These are phyloP conservation scores for Nasturtium officinale DNA, from an alignment of 345 rosid species.

Conservation along the genomic window DNA sequence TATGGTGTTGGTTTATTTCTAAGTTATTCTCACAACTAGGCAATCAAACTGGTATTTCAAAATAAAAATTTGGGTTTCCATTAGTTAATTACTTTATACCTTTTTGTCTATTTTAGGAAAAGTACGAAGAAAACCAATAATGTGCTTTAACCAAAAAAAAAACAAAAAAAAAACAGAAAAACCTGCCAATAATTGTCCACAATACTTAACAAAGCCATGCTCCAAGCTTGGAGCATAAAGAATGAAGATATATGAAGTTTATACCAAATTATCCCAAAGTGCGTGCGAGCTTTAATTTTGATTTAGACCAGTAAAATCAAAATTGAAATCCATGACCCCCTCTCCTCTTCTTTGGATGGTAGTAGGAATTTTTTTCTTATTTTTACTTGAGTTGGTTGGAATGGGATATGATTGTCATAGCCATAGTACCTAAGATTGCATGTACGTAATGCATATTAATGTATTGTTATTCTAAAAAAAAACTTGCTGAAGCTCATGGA, in stretches of 20 bases:
- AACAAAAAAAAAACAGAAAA: too few relatives aligned
- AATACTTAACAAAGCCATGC: too few relatives aligned
- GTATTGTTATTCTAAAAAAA: too few relatives aligned
- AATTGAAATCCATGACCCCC: too few relatives aligned
- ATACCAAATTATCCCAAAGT: not conserved
- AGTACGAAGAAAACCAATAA: not conserved
- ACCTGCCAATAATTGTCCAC: not conserved
- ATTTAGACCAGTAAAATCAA: too few relatives aligned
- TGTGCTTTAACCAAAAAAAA: not conserved
- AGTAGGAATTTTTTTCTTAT: too few relatives aligned
- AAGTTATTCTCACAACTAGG: not conserved
- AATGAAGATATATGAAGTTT: not conserved
- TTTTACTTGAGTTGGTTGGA: too few relatives aligned
- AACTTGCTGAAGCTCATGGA: too few relatives aligned
- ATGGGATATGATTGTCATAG: too few relatives aligned
- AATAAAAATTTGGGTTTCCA: not conserved
- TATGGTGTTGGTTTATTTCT: not conserved
- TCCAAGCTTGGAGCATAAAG: constrained; percentile 30
- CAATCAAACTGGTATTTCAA: not conserved
- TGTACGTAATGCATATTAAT: too few relatives aligned
- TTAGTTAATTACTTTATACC: not conserved
- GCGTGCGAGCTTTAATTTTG: not conserved
- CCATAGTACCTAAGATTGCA: too few relatives aligned
- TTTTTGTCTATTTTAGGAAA: not conserved
- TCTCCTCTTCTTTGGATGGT: too few relatives aligned